Evolutionary conservation across 164 flowering plant species (phyloP), one percentile per base, ranked within the genome.

Genomic region (Annona squamosa): DNA sequence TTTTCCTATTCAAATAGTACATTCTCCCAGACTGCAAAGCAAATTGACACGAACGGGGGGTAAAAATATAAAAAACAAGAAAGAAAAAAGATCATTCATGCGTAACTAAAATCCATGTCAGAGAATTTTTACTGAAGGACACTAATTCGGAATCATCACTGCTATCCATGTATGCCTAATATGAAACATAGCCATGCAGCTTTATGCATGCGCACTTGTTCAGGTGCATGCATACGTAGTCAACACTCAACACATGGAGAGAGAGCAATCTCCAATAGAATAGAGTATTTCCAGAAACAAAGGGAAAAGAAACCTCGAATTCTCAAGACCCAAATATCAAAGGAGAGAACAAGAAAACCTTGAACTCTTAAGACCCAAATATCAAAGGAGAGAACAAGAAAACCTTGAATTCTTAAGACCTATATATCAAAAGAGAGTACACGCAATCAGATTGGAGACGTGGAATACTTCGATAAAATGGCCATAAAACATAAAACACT

Each of bases 1-100:
- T 84, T 64, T 85, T 84, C 76, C 85, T 84, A 79, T 88, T 87
- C 74, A 86, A 76, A 63, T 85, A 86, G 72, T 85, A 87, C 88
- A 86, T 83, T 80, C 80, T 87, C 5, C 91, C 93, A 43, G 86
- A 85, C 93, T 89, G 87, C 80, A 76, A 70, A 48, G 5, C 44
- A 70, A 71, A 37, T 26, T 26, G 37, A 26, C 37, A 26, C 37
- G 37, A 26, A 26, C 37, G 37, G 37, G 37, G 37, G 37, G 37
- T 26, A 26, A 26, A 26, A 26, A 7, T 41, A 67, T 1, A 44
- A 67, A 26, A 26, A 26, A 26, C 37, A 26, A 26, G 37, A 26
- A 26, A 26, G 5, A 43, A 42, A 13, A 59, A 42, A 10, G 42
- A 46, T 67, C 46, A 46, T 68, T 47, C 56, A 73, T 67, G 70